Evolutionary conservation across 2,329 filamentous ascomycete species (phyloP).

Genomic region (Cercospora janseana): DNA sequence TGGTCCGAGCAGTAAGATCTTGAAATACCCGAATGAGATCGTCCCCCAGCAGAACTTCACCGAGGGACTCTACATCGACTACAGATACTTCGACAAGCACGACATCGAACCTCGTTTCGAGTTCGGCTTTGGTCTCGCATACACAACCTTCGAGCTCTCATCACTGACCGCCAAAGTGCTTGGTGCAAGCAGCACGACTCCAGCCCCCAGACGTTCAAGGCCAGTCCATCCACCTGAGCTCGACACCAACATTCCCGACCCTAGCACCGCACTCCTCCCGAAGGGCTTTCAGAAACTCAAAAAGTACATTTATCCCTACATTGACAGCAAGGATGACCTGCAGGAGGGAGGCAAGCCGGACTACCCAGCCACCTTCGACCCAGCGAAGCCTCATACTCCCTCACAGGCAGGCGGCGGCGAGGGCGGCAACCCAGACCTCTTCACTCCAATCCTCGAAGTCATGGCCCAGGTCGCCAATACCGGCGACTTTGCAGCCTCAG

Average conservation of each 20-base stretch:
- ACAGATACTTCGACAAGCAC: conserved; percentile 80
- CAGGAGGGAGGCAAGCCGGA: conserved; percentile 42
- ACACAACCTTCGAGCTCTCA: conserved; percentile 68
- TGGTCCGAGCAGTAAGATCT: conserved; percentile 66
- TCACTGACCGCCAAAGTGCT: conserved; percentile 51
- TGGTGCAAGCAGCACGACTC: conserved; percentile 24
- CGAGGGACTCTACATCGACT: conserved; percentile 85
- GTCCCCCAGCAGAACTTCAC: conserved; percentile 78
- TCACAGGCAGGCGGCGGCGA: conserved; percentile 69
- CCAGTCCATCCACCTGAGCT: conserved; percentile 55
- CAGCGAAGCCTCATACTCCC: conserved; percentile 40
- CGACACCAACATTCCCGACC: conserved; percentile 54
- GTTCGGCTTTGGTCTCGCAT: conserved; percentile 83
- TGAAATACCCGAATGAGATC: conserved; percentile 67
- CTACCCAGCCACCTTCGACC: conserved; percentile 53
- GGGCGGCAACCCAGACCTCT: conserved; percentile 66
- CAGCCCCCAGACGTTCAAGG: conserved; percentile 40
- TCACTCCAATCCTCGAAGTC: conserved; percentile 53
- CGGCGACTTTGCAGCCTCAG: conserved; percentile 53
- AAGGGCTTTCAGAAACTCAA: conserved; percentile 58
- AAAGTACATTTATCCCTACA: conserved; percentile 73
- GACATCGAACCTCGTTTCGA: conserved; percentile 73
- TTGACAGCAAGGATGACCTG: conserved; percentile 53
- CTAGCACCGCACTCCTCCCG: conserved; percentile 61
- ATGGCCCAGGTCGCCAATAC: conserved; percentile 60